Evolutionary conservation across 2,329 filamentous ascomycete genomes (phyloP).

Genomic region (Xylariales sp.): DNA sequence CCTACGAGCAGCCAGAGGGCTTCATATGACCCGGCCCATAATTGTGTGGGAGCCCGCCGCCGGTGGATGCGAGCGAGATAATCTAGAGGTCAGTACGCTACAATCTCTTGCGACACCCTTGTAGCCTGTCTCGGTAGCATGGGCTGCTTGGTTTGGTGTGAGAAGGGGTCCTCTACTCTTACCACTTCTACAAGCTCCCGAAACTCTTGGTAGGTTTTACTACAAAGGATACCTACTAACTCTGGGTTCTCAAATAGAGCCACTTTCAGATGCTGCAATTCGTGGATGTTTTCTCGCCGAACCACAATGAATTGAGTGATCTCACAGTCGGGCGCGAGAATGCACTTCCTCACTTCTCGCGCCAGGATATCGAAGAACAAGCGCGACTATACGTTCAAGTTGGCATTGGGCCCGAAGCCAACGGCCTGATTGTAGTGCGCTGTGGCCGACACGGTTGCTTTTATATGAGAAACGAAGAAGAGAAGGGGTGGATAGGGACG

Average conservation of each 20-base stretch:
- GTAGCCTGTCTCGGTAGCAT: too few species aligned
- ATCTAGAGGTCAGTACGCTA: not conserved
- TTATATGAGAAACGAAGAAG: not conserved
- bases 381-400: not conserved
- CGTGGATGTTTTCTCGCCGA: slow-evolving; percentile 19
- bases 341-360: not conserved
- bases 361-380: not conserved
- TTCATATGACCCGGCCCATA: not conserved
- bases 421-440: slow-evolving; percentile 19
- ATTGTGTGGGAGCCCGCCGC: slow-evolving; percentile 22
- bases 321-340: not conserved
- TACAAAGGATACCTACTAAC: too few species aligned
- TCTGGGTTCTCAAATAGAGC: too few species aligned
- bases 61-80: not conserved
- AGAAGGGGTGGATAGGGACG: slow-evolving; percentile 4
- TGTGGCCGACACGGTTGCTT: slow-evolving; percentile 20
- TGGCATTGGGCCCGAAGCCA: not conserved
- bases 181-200: too few species aligned
- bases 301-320: not conserved
- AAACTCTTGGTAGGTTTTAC: too few species aligned
- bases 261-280: not conserved
- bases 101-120: too few species aligned
- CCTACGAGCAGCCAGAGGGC: not conserved
- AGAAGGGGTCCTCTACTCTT: too few species aligned
- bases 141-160: too few species aligned